Evolutionary conservation across 345 rosid genomes (phyloP).

Genomic region (Sisymbrium altissimum): DNA sequence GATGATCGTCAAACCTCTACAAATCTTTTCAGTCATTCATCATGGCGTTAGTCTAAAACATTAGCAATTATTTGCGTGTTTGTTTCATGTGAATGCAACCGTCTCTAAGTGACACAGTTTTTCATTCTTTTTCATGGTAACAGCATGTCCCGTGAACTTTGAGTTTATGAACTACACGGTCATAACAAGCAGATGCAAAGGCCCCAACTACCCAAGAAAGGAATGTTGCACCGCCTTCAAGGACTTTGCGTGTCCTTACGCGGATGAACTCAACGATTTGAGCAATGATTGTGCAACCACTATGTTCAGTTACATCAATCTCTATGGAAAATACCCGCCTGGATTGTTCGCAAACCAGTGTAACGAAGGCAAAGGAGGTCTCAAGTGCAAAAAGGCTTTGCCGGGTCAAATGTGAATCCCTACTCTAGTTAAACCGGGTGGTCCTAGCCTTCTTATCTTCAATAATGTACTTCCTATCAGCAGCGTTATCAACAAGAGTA

Average conservation of each 20-base stretch:
- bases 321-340: slow-evolving; percentile 58
- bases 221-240: slow-evolving; percentile 51
- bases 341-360: slow-evolving; percentile 63
- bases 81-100: background rate
- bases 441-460: background rate
- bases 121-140: background rate
- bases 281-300: slow-evolving; percentile 48
- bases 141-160: slow-evolving; percentile 64
- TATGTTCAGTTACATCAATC: slow-evolving; percentile 68
- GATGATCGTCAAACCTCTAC: too few relatives aligned
- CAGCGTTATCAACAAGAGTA: background rate
- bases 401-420: background rate
- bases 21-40: background rate
- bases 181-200: slow-evolving; percentile 54
- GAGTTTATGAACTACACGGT: slow-evolving; percentile 55
- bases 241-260: slow-evolving; percentile 65
- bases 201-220: slow-evolving; percentile 46
- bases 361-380: slow-evolving; percentile 47
- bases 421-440: background rate
- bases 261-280: slow-evolving; percentile 43
- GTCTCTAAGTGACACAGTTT: background rate
- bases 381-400: slow-evolving; percentile 32
- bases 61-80: background rate
- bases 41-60: background rate
- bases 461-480: background rate